Percentiles rank a stretch among this genome's conserved stretches.
Evolutionary conservation across 1,284 basidiomycete genomes (phyloP).

Genomic region (Sparassis latifolia): DNA sequence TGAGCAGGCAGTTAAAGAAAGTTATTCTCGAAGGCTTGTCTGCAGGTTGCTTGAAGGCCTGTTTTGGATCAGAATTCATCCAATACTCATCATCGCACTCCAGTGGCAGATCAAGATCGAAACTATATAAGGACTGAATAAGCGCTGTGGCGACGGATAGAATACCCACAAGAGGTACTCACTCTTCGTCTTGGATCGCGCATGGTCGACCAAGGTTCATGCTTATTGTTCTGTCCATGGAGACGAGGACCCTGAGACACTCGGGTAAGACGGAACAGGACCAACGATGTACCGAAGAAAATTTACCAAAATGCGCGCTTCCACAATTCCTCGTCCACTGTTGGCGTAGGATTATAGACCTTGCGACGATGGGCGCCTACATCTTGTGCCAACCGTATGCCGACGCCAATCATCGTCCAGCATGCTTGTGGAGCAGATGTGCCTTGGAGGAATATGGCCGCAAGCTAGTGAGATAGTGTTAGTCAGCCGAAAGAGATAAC

Average conservation of each 20-base stretch:
- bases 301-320: constrained; percentile 70
- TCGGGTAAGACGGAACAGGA: not conserved
- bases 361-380: constrained; percentile 37
- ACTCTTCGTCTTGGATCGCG: constrained; percentile 85
- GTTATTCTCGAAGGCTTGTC: constrained; percentile 38
- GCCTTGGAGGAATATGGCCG: constrained; percentile 34
- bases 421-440: constrained; percentile 45
- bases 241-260: constrained; percentile 48
- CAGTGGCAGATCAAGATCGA: constrained; percentile 55
- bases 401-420: constrained; percentile 48
- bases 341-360: constrained; percentile 23
- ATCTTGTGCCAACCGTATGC: constrained; percentile 44
- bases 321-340: constrained; percentile 41
- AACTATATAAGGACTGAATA: constrained; percentile 24
- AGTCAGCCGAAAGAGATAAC: not conserved
- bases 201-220: constrained; percentile 74
- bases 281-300: not conserved
- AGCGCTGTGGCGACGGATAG: not conserved
- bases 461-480: constrained; percentile 20
- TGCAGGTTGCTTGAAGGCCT: constrained; percentile 40
- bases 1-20: constrained; percentile 46
- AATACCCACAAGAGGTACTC: constrained; percentile 19
- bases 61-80: constrained; percentile 36
- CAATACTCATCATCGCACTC: constrained; percentile 65
- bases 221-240: constrained; percentile 60